A percentile compares a stretch with the other conserved stretches of the same genome.
Conservation (phyloP, 2,329 filamentous ascomycete genomes). For the Canariomyces notabilis region DNA sequence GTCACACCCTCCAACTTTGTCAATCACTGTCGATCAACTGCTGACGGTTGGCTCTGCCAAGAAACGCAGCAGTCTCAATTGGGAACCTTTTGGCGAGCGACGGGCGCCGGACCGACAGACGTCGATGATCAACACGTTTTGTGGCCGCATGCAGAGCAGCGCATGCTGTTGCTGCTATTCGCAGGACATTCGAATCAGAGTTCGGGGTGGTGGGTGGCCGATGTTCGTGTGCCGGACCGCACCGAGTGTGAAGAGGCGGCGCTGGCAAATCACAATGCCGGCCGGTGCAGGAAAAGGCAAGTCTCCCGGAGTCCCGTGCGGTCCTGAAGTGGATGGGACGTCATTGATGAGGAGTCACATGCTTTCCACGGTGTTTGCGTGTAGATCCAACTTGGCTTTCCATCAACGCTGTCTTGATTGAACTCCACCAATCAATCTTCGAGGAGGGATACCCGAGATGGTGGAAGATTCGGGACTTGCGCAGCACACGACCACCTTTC, state of each 20-base stretch:
- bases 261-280: slow-evolving; percentile 3
- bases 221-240: slow-evolving; percentile 6
- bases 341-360: not conserved
- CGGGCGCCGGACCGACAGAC: too few relatives aligned
- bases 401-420: too few relatives aligned
- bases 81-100: slow-evolving; percentile 14
- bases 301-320: too few relatives aligned
- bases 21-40: slow-evolving; percentile 6
- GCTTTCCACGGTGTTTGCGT: too few relatives aligned
- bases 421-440: too few relatives aligned
- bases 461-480: too few relatives aligned
- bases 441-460: too few relatives aligned
- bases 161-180: too few relatives aligned
- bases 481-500: too few relatives aligned
- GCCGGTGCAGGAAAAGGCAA: slow-evolving; percentile 4
- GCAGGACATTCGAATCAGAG: not conserved
- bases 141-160: too few relatives aligned
- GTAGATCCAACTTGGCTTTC: too few relatives aligned
- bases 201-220: not conserved
- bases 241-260: not conserved
- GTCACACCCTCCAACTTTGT: not conserved
- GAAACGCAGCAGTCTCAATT: not conserved
- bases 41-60: not conserved
- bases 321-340: not conserved
- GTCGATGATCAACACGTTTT: too few relatives aligned